Evolutionary conservation across 306 rosid genomes (phyloP).

Genomic region (Carpinus viminea): DNA sequence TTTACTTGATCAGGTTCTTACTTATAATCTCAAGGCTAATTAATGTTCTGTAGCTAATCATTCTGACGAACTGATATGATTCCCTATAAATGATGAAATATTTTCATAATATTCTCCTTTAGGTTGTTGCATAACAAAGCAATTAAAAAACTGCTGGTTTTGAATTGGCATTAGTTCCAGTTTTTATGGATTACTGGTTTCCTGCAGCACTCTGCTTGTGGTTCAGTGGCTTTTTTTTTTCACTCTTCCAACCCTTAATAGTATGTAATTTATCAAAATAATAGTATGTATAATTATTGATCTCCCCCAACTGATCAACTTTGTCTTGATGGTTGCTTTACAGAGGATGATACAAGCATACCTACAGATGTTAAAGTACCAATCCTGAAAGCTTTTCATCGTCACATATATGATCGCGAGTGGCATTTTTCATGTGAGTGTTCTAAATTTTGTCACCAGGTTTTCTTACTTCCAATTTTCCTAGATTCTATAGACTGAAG

Average conservation of each 20-base stretch:
- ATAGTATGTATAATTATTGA: too few species aligned
- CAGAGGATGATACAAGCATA: slow-evolving; percentile 98
- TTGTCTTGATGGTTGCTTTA: slow-evolving; percentile 8
- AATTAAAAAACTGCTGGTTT: neutral
- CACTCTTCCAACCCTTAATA: neutral
- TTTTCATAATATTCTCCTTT: neutral
- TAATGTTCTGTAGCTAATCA: neutral
- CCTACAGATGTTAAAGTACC: slow-evolving; percentile 79
- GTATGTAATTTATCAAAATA: too few species aligned
- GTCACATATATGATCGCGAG: slow-evolving; percentile 66
- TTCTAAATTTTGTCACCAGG: slow-evolving; percentile 8
- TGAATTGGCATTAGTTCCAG: neutral
- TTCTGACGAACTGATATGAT: neutral
- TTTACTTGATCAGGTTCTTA: neutral
- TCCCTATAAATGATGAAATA: neutral
- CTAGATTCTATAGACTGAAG: neutral
- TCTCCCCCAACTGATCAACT: too few species aligned
- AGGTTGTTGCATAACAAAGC: neutral
- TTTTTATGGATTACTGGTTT: neutral
- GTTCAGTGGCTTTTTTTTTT: neutral
- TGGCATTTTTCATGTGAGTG: slow-evolving; percentile 94
- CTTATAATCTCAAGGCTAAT: neutral
- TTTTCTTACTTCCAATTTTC: slow-evolving; percentile 9
- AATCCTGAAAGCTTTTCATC: slow-evolving; percentile 73
- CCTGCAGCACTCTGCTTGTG: neutral